Evolutionary conservation across 495 filamentous ascomycete species (phyloP).

Genomic region (Lasiosphaeria miniovina): DNA sequence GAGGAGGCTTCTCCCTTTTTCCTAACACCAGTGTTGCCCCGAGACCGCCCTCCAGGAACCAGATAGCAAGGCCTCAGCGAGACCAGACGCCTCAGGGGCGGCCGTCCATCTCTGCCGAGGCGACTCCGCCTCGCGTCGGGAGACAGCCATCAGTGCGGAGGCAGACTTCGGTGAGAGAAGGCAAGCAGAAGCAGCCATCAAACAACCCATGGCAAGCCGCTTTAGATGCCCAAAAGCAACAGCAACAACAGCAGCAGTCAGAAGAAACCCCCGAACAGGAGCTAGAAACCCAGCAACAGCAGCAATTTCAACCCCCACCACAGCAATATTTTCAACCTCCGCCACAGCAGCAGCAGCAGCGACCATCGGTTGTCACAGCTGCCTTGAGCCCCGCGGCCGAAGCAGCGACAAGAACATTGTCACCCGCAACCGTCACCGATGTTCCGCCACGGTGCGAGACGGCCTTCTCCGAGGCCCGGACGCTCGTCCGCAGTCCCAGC

Average conservation of each 20-base stretch:
- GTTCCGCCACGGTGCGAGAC: conserved; percentile 44
- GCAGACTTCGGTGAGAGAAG: conserved; percentile 34
- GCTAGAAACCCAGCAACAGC: conserved; percentile 6
- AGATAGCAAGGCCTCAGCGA: conserved; percentile 32
- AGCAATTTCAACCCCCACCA: background rate
- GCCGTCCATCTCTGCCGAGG: conserved; percentile 15
- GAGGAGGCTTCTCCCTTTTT: conserved; percentile 52
- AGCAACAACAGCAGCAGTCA: conserved; percentile 11
- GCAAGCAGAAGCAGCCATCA: conserved; percentile 28
- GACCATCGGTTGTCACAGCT: no score
- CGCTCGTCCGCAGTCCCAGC: conserved; percentile 47
- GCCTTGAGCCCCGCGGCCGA: background rate
- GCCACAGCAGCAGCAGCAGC: conserved; percentile 5
- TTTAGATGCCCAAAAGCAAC: conserved; percentile 21
- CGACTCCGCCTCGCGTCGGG: conserved; percentile 27
- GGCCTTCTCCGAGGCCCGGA: conserved; percentile 49
- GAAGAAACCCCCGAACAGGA: background rate
- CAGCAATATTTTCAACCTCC: background rate
- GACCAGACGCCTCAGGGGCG: conserved; percentile 38
- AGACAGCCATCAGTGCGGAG: conserved; percentile 36
- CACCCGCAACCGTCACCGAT: conserved; percentile 31
- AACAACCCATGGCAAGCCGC: conserved; percentile 36
- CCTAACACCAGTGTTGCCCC: conserved; percentile 37
- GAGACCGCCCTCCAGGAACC: conserved; percentile 36
- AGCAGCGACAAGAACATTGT: conserved; percentile 18